phyloP scores from a whole-genome alignment of 805 yeast species.

The Lachancea waltii region DNA sequence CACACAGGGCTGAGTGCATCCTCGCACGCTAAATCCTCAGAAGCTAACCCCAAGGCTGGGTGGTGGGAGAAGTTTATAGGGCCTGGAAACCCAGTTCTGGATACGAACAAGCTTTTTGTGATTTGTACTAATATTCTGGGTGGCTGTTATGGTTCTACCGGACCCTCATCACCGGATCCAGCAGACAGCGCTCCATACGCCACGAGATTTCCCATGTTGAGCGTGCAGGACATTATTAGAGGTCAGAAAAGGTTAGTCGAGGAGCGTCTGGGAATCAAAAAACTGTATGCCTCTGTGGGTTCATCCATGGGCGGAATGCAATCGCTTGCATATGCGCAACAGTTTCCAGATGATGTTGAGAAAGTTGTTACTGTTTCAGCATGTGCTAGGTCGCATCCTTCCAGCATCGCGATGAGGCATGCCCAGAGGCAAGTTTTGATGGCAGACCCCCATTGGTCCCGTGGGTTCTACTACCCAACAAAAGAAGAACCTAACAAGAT shows the following conservation, averaged over 20 bases:
- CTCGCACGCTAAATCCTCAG: slow-evolving; percentile 84
- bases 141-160: slow-evolving; percentile 93
- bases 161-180: slow-evolving; percentile 79
- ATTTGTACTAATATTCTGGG: slow-evolving; percentile 90
- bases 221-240: slow-evolving; percentile 84
- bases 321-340: slow-evolving; percentile 78
- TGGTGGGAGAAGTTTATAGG: slow-evolving; percentile 98
- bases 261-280: slow-evolving; percentile 54
- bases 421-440: slow-evolving; percentile 88
- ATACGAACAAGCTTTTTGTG: slow-evolving; percentile 73
- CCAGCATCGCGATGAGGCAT: slow-evolving; percentile 88
- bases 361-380: slow-evolving; percentile 79
- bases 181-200: slow-evolving; percentile 62
- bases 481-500: slow-evolving; percentile 34
- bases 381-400: slow-evolving; percentile 91
- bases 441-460: slow-evolving; percentile 93
- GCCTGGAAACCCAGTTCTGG: slow-evolving; percentile 62
- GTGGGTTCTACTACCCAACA: slow-evolving; percentile 75
- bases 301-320: slow-evolving; percentile 99
- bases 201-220: slow-evolving; percentile 79
- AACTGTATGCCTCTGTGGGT: slow-evolving; percentile 75
- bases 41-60: slow-evolving; percentile 61
- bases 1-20: slow-evolving; percentile 93
- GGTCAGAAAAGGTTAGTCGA: slow-evolving; percentile 70
- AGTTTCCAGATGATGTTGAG: slow-evolving; percentile 69